Evolutionary conservation across 2,329 filamentous ascomycete species (phyloP).

Genomic region (Pseudogymnoascus sp.): DNA sequence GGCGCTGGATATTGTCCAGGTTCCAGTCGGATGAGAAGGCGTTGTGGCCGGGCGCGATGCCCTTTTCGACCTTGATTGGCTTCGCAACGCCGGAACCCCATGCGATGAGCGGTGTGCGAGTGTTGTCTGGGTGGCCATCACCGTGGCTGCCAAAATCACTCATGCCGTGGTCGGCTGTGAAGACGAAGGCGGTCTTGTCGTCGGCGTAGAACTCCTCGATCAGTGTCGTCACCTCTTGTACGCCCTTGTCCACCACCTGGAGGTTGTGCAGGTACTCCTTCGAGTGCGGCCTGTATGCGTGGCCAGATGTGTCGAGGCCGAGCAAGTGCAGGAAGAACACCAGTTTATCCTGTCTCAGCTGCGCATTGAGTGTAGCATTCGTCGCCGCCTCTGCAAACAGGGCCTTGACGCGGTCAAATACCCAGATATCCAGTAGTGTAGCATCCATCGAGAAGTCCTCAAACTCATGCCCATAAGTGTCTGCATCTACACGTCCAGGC

Average conservation of each 20-base stretch:
- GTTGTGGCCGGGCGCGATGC: constrained; percentile 71
- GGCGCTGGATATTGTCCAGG: constrained; percentile 68
- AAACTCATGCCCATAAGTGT: constrained; percentile 71
- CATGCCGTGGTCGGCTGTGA: constrained; percentile 98
- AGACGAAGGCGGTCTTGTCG: constrained; percentile 84
- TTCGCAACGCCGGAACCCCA: constrained; percentile 89
- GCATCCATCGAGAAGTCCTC: constrained; percentile 88
- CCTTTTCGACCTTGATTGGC: constrained; percentile 50
- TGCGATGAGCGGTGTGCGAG: constrained; percentile 79
- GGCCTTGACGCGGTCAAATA: constrained; percentile 86
- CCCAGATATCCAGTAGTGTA: constrained; percentile 78
- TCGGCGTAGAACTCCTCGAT: constrained; percentile 81
- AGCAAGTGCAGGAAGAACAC: constrained; percentile 95
- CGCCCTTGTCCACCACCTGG: constrained; percentile 84
- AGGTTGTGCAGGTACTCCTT: constrained; percentile 93
- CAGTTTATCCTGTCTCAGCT: constrained; percentile 71
- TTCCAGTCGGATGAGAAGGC: constrained; percentile 88
- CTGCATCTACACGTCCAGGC: constrained; percentile 78
- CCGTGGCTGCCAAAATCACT: constrained; percentile 99
- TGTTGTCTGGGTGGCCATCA: constrained; percentile 95
- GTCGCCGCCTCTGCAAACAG: constrained; percentile 73
- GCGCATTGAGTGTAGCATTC: constrained; percentile 65
- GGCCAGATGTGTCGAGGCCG: constrained; percentile 84
- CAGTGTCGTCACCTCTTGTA: constrained; percentile 72
- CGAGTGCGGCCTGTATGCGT: constrained; percentile 81